Evolutionary conservation across 495 filamentous ascomycete species (phyloP).

Genomic region (Talaromyces liani): DNA sequence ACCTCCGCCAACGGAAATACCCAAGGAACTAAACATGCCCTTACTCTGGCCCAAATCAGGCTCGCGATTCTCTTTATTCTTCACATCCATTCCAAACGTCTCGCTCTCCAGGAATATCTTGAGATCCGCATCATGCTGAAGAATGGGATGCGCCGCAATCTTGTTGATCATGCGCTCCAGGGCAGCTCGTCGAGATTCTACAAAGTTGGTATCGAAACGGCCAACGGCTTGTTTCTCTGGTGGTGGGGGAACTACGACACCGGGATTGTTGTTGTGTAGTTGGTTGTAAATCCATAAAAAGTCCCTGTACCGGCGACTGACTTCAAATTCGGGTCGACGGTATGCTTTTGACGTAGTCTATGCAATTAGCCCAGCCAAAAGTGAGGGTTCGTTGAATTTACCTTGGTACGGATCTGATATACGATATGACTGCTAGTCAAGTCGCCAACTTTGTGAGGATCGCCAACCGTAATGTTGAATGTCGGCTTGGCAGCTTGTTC

Average conservation of each 20-base stretch:
- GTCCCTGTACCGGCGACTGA: conserved; percentile 88
- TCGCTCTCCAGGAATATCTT: conserved; percentile 97
- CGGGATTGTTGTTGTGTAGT: conserved; percentile 88
- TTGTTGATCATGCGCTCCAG: conserved; percentile 97
- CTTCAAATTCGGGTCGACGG: conserved; percentile 79
- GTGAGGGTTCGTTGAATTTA: conserved; percentile 22
- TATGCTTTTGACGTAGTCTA: conserved; percentile 96
- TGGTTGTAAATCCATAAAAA: conserved; percentile 96
- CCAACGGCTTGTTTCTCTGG: conserved; percentile 98
- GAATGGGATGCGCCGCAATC: conserved; percentile 77
- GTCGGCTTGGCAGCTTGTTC: conserved; percentile 85
- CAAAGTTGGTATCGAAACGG: conserved; percentile 93
- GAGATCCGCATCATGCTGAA: conserved; percentile 88
- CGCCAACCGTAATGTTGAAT: conserved; percentile 89
- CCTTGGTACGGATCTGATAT: conserved; percentile 90
- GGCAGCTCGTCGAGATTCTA: conserved; percentile 82
- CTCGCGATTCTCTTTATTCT: conserved; percentile 93
- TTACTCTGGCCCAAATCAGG: conserved; percentile 83
- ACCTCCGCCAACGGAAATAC: conserved; percentile 63
- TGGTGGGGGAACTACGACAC: conserved; percentile 89
- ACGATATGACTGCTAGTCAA: conserved; percentile 95
- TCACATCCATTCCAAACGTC: conserved; percentile 89
- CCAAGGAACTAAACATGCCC: conserved; percentile 81
- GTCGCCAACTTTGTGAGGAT: conserved; percentile 97
- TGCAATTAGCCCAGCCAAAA: conserved; percentile 13